Evolutionary conservation across 345 rosid genomes (phyloP), one percentile per base, ranked within the genome.

Genomic region (Lepidium aucheri): DNA sequence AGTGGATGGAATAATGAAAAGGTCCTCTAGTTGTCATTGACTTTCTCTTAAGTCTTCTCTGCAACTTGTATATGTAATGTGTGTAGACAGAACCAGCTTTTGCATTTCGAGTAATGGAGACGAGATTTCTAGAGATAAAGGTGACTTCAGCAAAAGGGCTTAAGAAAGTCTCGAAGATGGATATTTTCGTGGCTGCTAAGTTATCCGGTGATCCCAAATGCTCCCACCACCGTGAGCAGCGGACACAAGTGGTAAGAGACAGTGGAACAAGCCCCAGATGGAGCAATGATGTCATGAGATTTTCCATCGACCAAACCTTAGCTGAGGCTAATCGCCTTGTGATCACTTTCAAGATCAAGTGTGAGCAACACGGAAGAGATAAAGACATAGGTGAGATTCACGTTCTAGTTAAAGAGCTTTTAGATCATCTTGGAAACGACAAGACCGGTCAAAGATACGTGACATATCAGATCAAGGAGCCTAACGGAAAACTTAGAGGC

Each of bases 391-490:
- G 73, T 41, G 73, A 74, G 63, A 58, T 60, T 36, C 73, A 73
- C 9, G 73, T 73, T 24, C 68, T 43, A 15, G 58, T 73, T 35
- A 73, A 67, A 53, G 77, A 67, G 32, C 77, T 74, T 45, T 18
- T 60, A 36, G 77, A 66, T 60, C 77, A 73, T 59, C 72, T 73
- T 1, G 77, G 77, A 44, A 60, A 60, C 39, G 73, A 74, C 4
- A 74, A 74, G 8, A 20, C 53, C 40, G 77, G 77, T 13, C 59
- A 67, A 54, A 74, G 77, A 30, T 74, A 74, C 36, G 63, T 67
- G 45, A 60, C 77, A 0, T 73, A 67, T 20, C 54, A 44, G 15
- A 26, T 73, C 72, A 72, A 47, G 51, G 47, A 63, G 63, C 39
- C 68, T 36, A 63, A 39, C 3, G 68, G 77, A 16, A 60, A 67